These are phyloP conservation scores for Picochlorum sp. DNA, from an alignment of 139 green algal species.

Conservation along the genomic window DNA sequence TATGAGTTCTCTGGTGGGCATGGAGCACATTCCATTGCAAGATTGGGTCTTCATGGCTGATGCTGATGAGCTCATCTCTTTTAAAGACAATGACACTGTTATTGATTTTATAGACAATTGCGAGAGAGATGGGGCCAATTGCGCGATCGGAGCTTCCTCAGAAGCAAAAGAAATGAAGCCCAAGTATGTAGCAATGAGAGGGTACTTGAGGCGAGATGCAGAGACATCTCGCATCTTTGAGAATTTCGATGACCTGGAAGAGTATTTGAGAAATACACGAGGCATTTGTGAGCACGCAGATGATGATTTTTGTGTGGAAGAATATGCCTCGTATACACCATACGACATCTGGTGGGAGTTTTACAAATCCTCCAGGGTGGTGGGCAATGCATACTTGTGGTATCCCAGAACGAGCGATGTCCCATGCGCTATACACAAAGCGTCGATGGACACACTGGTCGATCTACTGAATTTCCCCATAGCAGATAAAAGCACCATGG, in stretches of 20 bases:
- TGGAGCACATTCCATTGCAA: conserved; percentile 6
- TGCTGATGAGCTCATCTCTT: conserved; percentile 5
- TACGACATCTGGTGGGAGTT: conserved; percentile 18
- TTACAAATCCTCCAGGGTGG: conserved; percentile 5
- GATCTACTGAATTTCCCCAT: neutral
- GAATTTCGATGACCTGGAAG: neutral
- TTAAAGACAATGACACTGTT: neutral
- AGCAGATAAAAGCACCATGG: too few relatives aligned
- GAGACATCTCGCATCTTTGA: neutral
- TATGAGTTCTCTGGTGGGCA: conserved; percentile 2
- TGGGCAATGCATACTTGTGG: conserved; percentile 22
- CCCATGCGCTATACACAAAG: too few relatives aligned
- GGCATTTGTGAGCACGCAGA: too few relatives aligned
- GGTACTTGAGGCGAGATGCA: neutral
- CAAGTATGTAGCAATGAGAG: neutral
- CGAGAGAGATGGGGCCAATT: conserved; percentile 10
- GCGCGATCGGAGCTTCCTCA: neutral
- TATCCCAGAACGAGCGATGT: neutral
- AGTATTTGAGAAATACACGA: neutral
- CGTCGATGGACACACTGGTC: neutral
- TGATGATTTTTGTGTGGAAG: too few relatives aligned
- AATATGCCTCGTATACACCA: conserved; percentile 1
- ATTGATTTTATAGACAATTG: conserved; percentile 2
- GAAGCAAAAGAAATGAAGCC: neutral
- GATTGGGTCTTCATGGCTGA: conserved; percentile 19